A percentile compares a stretch with the other conserved stretches of the same genome.
These are phyloP conservation scores for Dalbergia cochinchinensis DNA, from an alignment of 306 rosid species.

Conservation along the genomic window DNA sequence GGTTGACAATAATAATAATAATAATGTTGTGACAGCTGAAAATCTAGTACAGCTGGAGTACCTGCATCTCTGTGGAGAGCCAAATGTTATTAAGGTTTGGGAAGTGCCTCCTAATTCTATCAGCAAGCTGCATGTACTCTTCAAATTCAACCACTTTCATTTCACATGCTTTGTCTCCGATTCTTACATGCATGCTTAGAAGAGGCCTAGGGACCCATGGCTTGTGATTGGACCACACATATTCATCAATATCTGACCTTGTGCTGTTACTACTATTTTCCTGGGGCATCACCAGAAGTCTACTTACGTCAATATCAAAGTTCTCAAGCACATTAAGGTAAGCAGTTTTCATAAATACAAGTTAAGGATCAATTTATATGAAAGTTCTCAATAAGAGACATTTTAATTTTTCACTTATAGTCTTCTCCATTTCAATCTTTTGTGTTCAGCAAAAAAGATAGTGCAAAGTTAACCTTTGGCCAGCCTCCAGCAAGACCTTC, in stretches of 20 bases:
- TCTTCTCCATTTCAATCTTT: not conserved
- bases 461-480: conserved; percentile 64
- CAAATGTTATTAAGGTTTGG: conserved; percentile 75
- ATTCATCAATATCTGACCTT: conserved; percentile 67
- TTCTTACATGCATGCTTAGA: conserved; percentile 88
- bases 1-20: not conserved
- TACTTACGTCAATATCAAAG: conserved; percentile 27
- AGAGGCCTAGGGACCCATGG: conserved; percentile 82
- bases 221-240: conserved; percentile 81
- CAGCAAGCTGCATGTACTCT: conserved; percentile 77
- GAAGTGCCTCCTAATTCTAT: conserved; percentile 67
- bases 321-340: too few species aligned
- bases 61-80: conserved; percentile 95
- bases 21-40: not conserved
- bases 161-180: conserved; percentile 94
- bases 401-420: not conserved
- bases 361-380: too few species aligned
- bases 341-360: not conserved
- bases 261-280: conserved; percentile 25
- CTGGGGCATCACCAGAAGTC: conserved; percentile 48
- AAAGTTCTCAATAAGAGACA: too few species aligned
- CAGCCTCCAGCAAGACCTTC: conserved; percentile 58
- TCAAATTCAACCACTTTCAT: conserved; percentile 78
- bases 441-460: conserved; percentile 17
- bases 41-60: not conserved